Conservation (phyloP, 805 yeast species). For the Nakazawaea ernobii region DNA sequence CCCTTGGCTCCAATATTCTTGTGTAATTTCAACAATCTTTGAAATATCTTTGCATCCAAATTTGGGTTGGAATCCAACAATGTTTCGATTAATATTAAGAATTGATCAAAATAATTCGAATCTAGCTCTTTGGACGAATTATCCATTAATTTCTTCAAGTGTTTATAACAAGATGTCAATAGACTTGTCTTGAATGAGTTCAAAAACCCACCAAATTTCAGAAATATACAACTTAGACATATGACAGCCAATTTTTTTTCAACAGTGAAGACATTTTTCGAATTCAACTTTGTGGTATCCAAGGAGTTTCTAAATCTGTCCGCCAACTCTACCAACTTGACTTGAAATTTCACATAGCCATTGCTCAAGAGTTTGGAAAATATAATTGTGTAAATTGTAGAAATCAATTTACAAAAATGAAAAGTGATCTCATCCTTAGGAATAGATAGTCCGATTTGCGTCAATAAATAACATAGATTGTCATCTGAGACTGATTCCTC, state of each 20-base stretch:
- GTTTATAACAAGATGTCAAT: constrained; percentile 24
- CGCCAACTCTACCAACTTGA: constrained; percentile 22
- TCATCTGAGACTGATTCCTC: neutral
- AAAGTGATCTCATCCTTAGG: constrained; percentile 19
- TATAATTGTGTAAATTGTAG: constrained; percentile 17
- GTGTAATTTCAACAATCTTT: constrained; percentile 24
- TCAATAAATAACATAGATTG: constrained; percentile 13
- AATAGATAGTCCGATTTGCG: constrained; percentile 16
- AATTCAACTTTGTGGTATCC: constrained; percentile 6
- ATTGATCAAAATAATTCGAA: constrained; percentile 25
- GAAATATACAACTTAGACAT: constrained; percentile 22
- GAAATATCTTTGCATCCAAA: constrained; percentile 24
- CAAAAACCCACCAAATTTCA: constrained; percentile 28
- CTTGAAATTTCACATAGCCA: constrained; percentile 27
- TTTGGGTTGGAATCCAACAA: constrained; percentile 22
- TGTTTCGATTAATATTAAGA: constrained; percentile 23
- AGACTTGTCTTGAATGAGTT: constrained; percentile 23
- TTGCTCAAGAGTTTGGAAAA: constrained; percentile 22
- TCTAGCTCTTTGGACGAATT: constrained; percentile 25
- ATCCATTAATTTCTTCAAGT: constrained; percentile 26
- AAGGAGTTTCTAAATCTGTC: constrained; percentile 1
- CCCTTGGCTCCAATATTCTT: constrained; percentile 19
- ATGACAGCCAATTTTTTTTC: constrained; percentile 21
- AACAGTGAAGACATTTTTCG: constrained; percentile 24
- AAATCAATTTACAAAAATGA: constrained; percentile 19